Evolutionary conservation across 2,329 filamentous ascomycete species (phyloP).

Genomic region (Pyricularia sp.): DNA sequence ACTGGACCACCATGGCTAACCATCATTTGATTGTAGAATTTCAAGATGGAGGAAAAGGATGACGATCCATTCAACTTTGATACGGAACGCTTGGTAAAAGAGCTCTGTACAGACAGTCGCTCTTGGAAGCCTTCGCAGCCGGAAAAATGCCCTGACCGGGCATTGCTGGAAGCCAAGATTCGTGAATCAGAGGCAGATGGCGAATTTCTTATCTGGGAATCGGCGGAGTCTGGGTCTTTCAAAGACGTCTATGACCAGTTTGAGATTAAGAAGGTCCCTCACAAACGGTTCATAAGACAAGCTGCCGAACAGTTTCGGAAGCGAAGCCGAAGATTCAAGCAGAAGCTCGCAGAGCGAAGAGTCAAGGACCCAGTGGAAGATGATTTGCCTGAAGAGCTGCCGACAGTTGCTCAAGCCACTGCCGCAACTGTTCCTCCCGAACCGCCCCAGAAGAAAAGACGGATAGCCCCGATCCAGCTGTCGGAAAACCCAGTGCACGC

Average conservation of each 20-base stretch:
- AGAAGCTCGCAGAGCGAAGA: background rate
- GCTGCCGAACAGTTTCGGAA: constrained; percentile 43
- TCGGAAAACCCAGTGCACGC: constrained; percentile 1
- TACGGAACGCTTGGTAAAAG: constrained; percentile 50
- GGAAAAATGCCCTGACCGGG: constrained; percentile 35
- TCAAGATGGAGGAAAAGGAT: background rate
- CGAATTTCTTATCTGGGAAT: constrained; percentile 43
- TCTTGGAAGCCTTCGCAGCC: constrained; percentile 30
- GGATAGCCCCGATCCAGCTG: constrained; percentile 13
- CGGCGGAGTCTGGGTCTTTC: constrained; percentile 30
- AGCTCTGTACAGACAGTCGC: constrained; percentile 44
- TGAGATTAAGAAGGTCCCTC: constrained; percentile 41
- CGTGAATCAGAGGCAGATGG: constrained; percentile 54
- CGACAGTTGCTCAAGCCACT: background rate
- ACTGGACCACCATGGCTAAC: background rate
- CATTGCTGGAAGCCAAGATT: constrained; percentile 39
- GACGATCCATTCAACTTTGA: constrained; percentile 66
- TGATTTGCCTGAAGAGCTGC: background rate
- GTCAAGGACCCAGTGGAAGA: background rate
- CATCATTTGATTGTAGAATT: background rate
- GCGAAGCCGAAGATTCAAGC: constrained; percentile 35
- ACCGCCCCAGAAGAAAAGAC: constrained; percentile 16
- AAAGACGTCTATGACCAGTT: constrained; percentile 39
- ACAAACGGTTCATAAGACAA: constrained; percentile 42
- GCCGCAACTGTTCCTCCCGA: background rate